Base-by-base conservation (phyloP, 805 yeast genomes). In the Suhomyces tanzawaensis region DNA sequence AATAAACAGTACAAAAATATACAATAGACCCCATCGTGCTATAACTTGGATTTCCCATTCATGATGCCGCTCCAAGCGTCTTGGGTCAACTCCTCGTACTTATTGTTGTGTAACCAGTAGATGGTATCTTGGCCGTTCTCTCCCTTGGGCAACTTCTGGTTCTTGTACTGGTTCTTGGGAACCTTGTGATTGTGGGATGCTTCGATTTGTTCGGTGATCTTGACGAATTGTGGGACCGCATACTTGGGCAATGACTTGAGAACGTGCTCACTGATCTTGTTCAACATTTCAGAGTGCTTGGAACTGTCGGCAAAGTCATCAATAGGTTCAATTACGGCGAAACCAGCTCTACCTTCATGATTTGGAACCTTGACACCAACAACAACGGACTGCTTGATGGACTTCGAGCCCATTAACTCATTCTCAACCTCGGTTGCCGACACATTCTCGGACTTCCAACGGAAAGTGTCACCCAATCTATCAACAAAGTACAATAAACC, bases 381-480 rank as follows among this genome's bases (percentile, higher is more conserved):
- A 16, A 90, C 96, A 32, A 87, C 89, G 9, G 82, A 77, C 44
- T 83, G 87, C 43, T 74, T 72, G 33, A 84, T 66, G 4, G 59
- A 59, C 31, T 61, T 53, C 4, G 72, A 63, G 5, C 69, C 68
- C 61, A 76, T 71, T 19, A 85, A 61, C 55, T 80, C 82, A 54
- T 82, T 85, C 57, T 91, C 97, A 27, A 90, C 96, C 64, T 90
- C 97, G 23, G 90, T 82, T 11, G 97, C 89, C 13, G 93, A 81
- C 8, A 91, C 96, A 59, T 90, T 90, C 64, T 90, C 98, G 2
- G 95, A 84, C 65, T 88, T 91, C 98, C 98, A 90, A 51, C 98
- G 74, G 68, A 85, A 90, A 0, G 97, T 91, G 56, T 90, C 98
- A 29, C 98, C 98, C 53, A 91, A 64, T 54, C 98, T 72, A 67